Evolutionary conservation across 2,329 filamentous ascomycete species (phyloP), one percentile per base, ranked within the genome.

Genomic region (Tetracladium maxilliforme): DNA sequence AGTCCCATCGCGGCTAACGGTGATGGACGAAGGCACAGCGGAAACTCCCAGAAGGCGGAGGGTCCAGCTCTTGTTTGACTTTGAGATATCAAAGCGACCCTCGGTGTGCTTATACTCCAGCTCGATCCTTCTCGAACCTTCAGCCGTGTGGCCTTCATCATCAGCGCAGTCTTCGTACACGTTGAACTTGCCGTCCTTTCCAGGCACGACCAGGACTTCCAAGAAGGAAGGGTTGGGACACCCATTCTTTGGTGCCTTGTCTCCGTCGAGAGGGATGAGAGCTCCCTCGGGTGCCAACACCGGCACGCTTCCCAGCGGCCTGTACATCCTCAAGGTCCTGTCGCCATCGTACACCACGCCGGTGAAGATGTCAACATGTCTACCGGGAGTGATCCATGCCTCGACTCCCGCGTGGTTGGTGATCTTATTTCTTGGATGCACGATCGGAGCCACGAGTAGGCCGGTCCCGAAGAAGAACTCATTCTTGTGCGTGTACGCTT

Each of bases 391-490:
- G 0, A 76, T 42, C 70, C 70, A 76, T 1, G 56, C 58, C 14
- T 58, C 55, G 1, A 58, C 56, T 6, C 47, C 47, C 3, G 52
- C 64, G 14, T 62, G 48, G 10, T 58, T 54, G 0, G 63, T 63
- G 13, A 41, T 45, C 3, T 30, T 33, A 34, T 64, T 54, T 14
- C 58, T 50, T 0, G 65, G 65, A 6, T 49, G 47, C 1, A 64
- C 64, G 22, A 75, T 61, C 0, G 70, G 70, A 0, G 55, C 55
- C 0, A 72, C 63, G 4, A 75, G 44, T 10, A 75, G 42, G 14
- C 63, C 50, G 0, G 57, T 54, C 3, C 70, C 70, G 33, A 74
- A 74, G 34, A 56, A 57, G 40, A 63, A 75, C 39, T 73, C 54
- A 33, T 70, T 74, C 0, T 58, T 60, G 1, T 64, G 52, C 1